Conservation (phyloP, 2,329 filamentous ascomycete species). For the Dactylonectria estremocensis region DNA sequence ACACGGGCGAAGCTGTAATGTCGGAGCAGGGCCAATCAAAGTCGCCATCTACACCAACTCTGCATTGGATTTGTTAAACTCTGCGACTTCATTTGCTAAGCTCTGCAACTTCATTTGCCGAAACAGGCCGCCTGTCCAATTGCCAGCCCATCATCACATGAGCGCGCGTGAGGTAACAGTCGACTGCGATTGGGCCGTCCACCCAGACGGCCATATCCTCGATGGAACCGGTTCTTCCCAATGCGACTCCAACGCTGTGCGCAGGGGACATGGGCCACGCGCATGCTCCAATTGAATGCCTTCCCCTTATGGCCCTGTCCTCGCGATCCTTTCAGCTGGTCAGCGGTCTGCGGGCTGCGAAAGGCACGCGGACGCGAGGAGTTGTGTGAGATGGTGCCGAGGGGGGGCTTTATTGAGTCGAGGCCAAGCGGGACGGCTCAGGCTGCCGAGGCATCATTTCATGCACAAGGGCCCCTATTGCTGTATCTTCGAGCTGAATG, state of each 20-base stretch:
- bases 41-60: neutral
- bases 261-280: conserved; percentile 14
- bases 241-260: neutral
- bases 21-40: neutral
- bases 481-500: neutral
- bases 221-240: conserved; percentile 12
- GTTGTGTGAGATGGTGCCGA: neutral
- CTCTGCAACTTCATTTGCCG: too few relatives aligned
- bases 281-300: conserved; percentile 12
- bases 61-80: too few relatives aligned
- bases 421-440: conserved; percentile 4
- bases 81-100: too few relatives aligned
- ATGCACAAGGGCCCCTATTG: neutral
- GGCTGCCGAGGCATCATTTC: neutral
- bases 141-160: conserved; percentile 11
- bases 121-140: too few relatives aligned
- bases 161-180: conserved; percentile 12
- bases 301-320: neutral
- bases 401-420: conserved; percentile 2
- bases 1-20: neutral
- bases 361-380: neutral
- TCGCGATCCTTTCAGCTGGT: conserved; percentile 11
- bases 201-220: conserved; percentile 8
- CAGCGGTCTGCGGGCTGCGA: conserved; percentile 1
- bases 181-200: conserved; percentile 18